phyloP scores from a whole-genome alignment of 208 protist species.

The Tetramitus jugosus region DNA sequence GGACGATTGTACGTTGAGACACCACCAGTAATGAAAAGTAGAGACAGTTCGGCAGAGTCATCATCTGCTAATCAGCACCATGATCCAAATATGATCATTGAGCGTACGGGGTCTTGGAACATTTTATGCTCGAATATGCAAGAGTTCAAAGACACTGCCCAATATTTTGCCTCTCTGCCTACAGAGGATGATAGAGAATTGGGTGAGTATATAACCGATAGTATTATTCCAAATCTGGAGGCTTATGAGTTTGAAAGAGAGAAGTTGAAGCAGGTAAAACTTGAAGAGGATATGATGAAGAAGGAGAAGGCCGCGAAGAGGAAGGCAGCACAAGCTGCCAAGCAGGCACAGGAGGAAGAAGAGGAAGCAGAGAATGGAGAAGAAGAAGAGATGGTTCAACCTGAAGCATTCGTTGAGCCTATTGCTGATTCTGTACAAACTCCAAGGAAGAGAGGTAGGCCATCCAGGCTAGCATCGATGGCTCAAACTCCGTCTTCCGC shows the following conservation, averaged over 20 bases:
- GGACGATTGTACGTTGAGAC: background rate
- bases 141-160: background rate
- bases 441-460: too few species aligned
- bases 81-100: background rate
- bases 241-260: background rate
- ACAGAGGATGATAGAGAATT: background rate
- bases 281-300: background rate
- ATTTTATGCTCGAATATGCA: background rate
- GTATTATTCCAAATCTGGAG: background rate
- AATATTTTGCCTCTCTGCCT: background rate
- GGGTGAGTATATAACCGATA: background rate
- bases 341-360: background rate
- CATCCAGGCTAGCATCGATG: too few species aligned
- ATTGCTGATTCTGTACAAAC: too few species aligned
- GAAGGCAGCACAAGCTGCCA: background rate
- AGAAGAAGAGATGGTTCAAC: background rate
- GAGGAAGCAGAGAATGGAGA: background rate
- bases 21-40: background rate
- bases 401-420: too few species aligned
- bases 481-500: too few species aligned
- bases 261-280: background rate
- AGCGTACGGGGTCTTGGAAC: background rate
- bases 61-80: background rate
- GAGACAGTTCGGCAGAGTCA: background rate
- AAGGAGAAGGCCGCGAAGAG: background rate